Evolutionary conservation across 2,329 filamentous ascomycete species (phyloP), one percentile per base, ranked within the genome.

Genomic region (Pseudogymnoascus sp.): DNA sequence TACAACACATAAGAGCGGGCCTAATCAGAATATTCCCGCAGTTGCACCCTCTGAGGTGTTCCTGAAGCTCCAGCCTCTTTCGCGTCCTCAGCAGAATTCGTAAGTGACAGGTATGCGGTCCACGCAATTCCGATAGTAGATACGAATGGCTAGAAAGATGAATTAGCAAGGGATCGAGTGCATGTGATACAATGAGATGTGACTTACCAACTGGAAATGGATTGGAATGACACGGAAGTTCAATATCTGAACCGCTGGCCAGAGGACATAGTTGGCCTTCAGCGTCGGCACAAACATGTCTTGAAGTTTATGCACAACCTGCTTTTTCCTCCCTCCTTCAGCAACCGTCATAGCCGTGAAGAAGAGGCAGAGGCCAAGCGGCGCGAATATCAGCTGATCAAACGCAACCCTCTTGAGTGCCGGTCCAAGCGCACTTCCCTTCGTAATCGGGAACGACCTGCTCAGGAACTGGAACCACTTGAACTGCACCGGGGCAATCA

Each of bases 341-440:
- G 93, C 90, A 15, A 97, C 77, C 0, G 95, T 97, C 93, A 99
- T 97, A 77, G 88, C 93, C 0, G 90, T 92, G 76, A 97, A 99
- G 81, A 99, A 99, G 69, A 84, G 82, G 13, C 26, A 73, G 80
- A 69, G 80, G 87, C 89, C 91, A 68, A 95, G 84, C 1, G 95
- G 95, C 42, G 95, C 92, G 76, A 97, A 97, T 61, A 96, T 82
- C 31, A 97, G 80, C 78, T 99, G 95, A 75, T 99, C 95, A 71
- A 95, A 88, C 7, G 89, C 90, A 17, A 97, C 92, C 65, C 93
- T 84, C 82, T 97, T 96, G 76, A 97, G 77, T 2, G 91, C 91
- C 33, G 92, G 91, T 2, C 81, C 79, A 60, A 91, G 88, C 1
- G 87, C 87, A 69, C 84, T 84, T 10, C 81, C 83, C 79, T 93